phyloP scores from a whole-genome alignment of 2,329 filamentous ascomycete genomes.

The Calonectria pseudoturangicola region DNA sequence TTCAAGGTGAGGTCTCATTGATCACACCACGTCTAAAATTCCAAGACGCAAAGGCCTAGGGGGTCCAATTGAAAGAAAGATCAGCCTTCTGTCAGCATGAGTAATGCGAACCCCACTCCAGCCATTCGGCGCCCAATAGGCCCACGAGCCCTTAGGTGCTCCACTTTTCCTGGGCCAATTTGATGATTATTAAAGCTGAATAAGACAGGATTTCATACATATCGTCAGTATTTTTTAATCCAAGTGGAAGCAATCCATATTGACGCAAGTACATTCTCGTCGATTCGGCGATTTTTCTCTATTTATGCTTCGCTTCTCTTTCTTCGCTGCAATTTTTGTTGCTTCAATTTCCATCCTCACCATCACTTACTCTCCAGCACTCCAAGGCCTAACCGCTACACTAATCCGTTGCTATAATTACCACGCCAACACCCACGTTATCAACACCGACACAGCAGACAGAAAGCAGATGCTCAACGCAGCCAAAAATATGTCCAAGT shows the following conservation, averaged over 20 bases:
- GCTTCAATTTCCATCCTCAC: constrained; percentile 62
- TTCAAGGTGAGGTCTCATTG: too few species aligned
- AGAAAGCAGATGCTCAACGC: constrained; percentile 60
- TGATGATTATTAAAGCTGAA: constrained; percentile 21
- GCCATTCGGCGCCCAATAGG: too few species aligned
- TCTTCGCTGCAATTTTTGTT: constrained; percentile 60
- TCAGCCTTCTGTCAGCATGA: too few species aligned
- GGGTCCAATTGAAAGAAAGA: too few species aligned
- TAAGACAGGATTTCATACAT: too few species aligned
- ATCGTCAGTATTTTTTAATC: constrained; percentile 54
- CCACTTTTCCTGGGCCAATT: too few species aligned
- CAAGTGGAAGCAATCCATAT: constrained; percentile 43
- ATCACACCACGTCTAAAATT: too few species aligned
- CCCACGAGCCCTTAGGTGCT: too few species aligned
- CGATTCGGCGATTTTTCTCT: constrained; percentile 49
- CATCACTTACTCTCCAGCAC: constrained; percentile 54
- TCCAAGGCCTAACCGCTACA: constrained; percentile 47
- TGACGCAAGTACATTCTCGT: constrained; percentile 50
- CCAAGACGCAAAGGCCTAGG: too few species aligned
- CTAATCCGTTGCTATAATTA: constrained; percentile 40
- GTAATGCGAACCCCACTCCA: too few species aligned
- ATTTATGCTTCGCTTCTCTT: constrained; percentile 63
- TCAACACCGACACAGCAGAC: constrained; percentile 37
- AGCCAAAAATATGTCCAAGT: constrained; percentile 74
- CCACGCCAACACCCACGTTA: constrained; percentile 39